Percentiles rank a stretch among this genome's conserved stretches.
Conservation (phyloP, 2,329 filamentous ascomycete species). For the Xylariaceae sp. region DNA sequence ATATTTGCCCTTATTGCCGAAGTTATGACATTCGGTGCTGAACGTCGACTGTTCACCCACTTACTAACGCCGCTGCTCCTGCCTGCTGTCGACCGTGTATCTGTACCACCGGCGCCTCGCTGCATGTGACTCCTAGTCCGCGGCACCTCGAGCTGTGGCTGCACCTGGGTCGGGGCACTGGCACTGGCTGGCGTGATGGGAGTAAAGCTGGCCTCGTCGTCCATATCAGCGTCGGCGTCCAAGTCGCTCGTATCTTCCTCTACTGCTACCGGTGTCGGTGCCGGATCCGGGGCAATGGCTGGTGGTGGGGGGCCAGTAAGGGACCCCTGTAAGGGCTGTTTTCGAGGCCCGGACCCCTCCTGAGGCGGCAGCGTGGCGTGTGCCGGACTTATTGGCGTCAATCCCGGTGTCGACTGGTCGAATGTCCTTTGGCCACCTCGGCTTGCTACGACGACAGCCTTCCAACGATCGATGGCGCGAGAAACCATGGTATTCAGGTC, state of each 20-base stretch:
- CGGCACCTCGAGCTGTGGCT: conserved; percentile 39
- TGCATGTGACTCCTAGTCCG: conserved; percentile 36
- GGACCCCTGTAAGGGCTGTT: conserved; percentile 19
- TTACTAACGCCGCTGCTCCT: not conserved
- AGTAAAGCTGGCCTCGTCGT: conserved; percentile 51
- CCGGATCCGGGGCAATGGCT: conserved; percentile 15
- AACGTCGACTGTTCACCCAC: not conserved
- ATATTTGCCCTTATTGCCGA: not conserved
- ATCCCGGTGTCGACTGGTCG: conserved; percentile 30
- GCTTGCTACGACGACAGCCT: conserved; percentile 50
- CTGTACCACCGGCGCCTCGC: conserved; percentile 17
- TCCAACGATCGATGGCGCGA: conserved; percentile 57
- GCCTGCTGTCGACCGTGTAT: not conserved
- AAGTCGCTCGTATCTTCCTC: conserved; percentile 44
- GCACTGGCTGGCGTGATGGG: conserved; percentile 40
- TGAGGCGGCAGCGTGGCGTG: conserved; percentile 11
- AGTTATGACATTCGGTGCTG: too few relatives aligned
- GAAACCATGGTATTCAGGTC: conserved; percentile 49
- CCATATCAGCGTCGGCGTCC: conserved; percentile 46
- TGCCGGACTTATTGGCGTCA: conserved; percentile 21
- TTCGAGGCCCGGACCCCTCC: conserved; percentile 16
- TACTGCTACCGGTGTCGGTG: conserved; percentile 20
- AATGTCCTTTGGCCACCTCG: conserved; percentile 46
- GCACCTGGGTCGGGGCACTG: conserved; percentile 28
- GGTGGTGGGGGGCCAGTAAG: conserved; percentile 15